Conservation (phyloP, 1,139 yeast genomes). For the Blastobotrys malaysiensis region DNA sequence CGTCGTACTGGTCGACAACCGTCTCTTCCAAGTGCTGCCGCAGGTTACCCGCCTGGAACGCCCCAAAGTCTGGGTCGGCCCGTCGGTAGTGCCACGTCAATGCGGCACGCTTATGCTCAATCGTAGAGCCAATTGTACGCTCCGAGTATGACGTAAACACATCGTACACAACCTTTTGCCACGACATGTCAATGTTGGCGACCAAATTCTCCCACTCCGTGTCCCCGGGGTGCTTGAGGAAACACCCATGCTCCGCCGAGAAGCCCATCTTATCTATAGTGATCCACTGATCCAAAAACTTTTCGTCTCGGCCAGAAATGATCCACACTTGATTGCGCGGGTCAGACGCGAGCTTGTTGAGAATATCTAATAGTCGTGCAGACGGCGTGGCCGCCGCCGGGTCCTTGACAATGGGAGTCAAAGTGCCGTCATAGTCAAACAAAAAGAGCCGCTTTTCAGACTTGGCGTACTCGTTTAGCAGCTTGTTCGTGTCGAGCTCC, state of each 20-base stretch:
- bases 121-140: slow-evolving; percentile 82
- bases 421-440: slow-evolving; percentile 96
- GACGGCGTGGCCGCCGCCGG: slow-evolving; percentile 99
- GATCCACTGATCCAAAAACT: slow-evolving; percentile 82
- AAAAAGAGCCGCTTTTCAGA: slow-evolving; percentile 71
- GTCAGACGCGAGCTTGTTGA: slow-evolving; percentile 61
- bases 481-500: slow-evolving; percentile 61
- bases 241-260: slow-evolving; percentile 97
- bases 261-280: slow-evolving; percentile 68
- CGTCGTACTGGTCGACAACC: slow-evolving; percentile 64
- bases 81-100: slow-evolving; percentile 97
- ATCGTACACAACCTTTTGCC: slow-evolving; percentile 79
- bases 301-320: slow-evolving; percentile 92
- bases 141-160: slow-evolving; percentile 73
- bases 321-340: slow-evolving; percentile 89
- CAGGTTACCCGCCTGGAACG: slow-evolving; percentile 74
- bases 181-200: slow-evolving; percentile 79
- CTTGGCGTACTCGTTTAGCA: slow-evolving; percentile 48
- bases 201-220: slow-evolving; percentile 79
- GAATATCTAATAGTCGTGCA: slow-evolving; percentile 55
- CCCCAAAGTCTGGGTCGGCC: slow-evolving; percentile 89
- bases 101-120: slow-evolving; percentile 89
- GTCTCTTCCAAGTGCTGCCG: slow-evolving; percentile 56
- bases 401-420: slow-evolving; percentile 91
- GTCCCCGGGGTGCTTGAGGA: slow-evolving; percentile 63